Evolutionary conservation across 129 eudicot genomes (phyloP).

Genomic region (Flaveria robusta): DNA sequence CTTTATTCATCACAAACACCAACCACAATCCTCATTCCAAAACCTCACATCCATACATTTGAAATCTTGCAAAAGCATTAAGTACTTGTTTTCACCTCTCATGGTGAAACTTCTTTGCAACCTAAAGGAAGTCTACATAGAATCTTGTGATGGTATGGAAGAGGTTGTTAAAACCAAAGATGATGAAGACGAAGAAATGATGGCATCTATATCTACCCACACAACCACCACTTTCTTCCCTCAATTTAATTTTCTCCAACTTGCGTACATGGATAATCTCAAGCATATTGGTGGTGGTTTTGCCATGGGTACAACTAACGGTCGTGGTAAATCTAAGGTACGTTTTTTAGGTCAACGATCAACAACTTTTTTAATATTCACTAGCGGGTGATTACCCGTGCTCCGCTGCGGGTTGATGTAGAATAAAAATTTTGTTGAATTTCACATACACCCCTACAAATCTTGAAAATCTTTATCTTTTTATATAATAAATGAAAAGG

Average conservation of each 20-base stretch:
- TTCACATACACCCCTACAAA: no score
- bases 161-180: neutral
- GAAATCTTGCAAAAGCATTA: neutral
- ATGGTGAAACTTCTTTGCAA: neutral
- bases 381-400: no score
- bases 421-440: no score
- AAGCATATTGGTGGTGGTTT: neutral
- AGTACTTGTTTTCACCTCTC: constrained; percentile 1
- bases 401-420: no score
- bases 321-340: no score
- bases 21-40: neutral
- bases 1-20: neutral
- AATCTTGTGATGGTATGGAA: neutral
- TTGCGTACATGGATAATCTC: neutral
- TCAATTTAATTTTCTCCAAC: neutral
- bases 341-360: no score
- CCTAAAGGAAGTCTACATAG: neutral
- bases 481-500: no score
- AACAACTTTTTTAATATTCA: no score
- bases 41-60: neutral
- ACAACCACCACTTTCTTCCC: neutral
- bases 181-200: neutral
- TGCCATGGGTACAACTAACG: no score
- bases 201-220: neutral
- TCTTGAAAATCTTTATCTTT: no score